Evolutionary conservation across 805 yeast genomes (phyloP).

Genomic region (Sungouiella thailandica): DNA sequence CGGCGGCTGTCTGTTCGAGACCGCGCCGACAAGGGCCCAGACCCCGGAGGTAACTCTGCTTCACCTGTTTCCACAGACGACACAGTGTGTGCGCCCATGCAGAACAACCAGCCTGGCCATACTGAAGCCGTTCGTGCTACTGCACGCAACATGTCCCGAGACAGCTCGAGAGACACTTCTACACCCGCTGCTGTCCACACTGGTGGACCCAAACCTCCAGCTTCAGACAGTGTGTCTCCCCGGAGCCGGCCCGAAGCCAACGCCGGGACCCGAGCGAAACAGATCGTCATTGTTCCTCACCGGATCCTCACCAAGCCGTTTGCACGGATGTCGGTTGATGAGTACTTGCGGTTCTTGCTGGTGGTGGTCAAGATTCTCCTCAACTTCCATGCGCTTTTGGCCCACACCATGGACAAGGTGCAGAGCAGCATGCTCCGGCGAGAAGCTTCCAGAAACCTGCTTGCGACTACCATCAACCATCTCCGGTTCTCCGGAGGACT

Average conservation of each 20-base stretch:
- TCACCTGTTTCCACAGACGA: background rate
- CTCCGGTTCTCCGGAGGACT: conserved; percentile 1
- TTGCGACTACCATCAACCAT: conserved; percentile 2
- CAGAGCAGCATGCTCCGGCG: background rate
- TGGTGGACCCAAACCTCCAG: background rate
- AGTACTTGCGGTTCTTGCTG: conserved; percentile 32
- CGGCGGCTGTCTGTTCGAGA: conserved; percentile 8
- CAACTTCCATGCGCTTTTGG: conserved; percentile 28
- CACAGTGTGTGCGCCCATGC: too few species aligned
- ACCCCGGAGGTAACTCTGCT: background rate
- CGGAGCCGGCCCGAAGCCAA: background rate
- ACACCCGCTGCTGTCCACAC: background rate
- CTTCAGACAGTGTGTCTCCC: background rate
- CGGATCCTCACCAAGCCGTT: conserved; percentile 38
- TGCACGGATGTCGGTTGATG: conserved; percentile 30
- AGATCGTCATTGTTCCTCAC: conserved; percentile 36
- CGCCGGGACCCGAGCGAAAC: conserved; percentile 14
- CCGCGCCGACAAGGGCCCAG: background rate
- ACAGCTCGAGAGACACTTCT: background rate
- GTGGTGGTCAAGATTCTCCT: conserved; percentile 33
- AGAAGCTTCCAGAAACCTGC: background rate
- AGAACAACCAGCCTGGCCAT: too few species aligned
- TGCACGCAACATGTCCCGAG: background rate
- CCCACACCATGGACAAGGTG: conserved; percentile 7
- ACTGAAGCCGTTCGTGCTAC: background rate